Base-by-base conservation (phyloP, 352 stramenopile species). In the Phytophthora aleatoria region DNA sequence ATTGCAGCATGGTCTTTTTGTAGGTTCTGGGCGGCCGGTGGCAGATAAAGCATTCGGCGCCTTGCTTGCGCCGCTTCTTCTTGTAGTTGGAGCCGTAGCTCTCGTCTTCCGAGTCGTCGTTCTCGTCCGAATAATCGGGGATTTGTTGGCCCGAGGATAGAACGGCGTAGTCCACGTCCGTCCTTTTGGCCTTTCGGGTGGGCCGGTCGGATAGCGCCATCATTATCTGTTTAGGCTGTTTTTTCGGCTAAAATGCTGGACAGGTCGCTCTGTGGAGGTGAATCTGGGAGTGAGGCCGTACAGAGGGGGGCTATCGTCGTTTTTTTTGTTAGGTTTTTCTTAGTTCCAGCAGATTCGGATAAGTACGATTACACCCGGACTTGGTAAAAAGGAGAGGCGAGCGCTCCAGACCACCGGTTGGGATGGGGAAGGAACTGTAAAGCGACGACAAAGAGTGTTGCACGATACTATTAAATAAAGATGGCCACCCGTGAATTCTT, bases 101-200 rank as follows among this genome's bases (percentile, higher is more conserved):
- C 64, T 89, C 81, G 57, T 89, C 84, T 20, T 78, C 74, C 54
- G 78, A 89, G 42, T 73, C 69, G 16, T 90, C 81, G 11, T 85
- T 69, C 41, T 89, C 81, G 50, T 73, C 87, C 27, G 85, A 93
- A 72, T 89, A 91, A 77, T 91, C 82, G 47, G 85, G 85, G 63
- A 93, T 90, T 60, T 90, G 80, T 74, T 89, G 78, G 7, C 85
- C 85, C 0, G 85, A 90, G 10, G 72, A 75, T n/a, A 93, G 72
- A 71, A 90, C 79, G 28, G 85, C 85, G 62, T 93, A 93, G 76
- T 93, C 82, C 30, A 93, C 79, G 50, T 87, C 83, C 30, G 77
- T 77, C 44, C 84, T 81, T 76, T 93, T 93, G 27, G 81, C 85
- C 31, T 86, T 86, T 52, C 85, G 85, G 54, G 73, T 63, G 11